These are phyloP conservation scores for Beta lomatogona DNA, from an alignment of 179 eudicot genomes.

Conservation along the genomic window DNA sequence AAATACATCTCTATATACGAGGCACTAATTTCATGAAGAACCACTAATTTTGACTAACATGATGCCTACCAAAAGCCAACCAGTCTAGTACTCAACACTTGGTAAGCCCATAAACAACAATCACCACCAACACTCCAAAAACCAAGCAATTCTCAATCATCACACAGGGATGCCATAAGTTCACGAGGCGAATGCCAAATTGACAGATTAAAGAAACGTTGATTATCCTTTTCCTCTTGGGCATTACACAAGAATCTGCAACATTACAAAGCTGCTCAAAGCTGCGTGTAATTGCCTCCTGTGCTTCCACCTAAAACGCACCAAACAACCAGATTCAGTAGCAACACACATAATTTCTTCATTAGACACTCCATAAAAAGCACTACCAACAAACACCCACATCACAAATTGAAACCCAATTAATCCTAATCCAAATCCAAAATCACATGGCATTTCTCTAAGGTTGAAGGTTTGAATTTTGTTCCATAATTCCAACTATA, in stretches of 20 bases:
- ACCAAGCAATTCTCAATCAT: constrained; percentile 30
- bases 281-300: constrained; percentile 55
- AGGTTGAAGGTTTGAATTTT: neutral
- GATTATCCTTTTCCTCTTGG: constrained; percentile 51
- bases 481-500: neutral
- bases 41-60: constrained; percentile 15
- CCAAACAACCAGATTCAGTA: neutral
- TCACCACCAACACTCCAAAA: neutral
- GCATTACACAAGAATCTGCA: constrained; percentile 60
- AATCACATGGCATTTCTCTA: neutral
- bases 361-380: neutral
- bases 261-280: constrained; percentile 65
- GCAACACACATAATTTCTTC: no score
- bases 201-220: constrained; percentile 52
- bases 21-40: neutral
- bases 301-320: constrained; percentile 61
- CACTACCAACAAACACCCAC: neutral
- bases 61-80: constrained; percentile 10
- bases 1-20: constrained; percentile 17
- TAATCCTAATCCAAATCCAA: neutral
- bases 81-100: neutral
- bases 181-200: constrained; percentile 64
- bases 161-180: constrained; percentile 61
- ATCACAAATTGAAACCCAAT: neutral
- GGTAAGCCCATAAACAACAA: neutral